Conservation (phyloP, 2,329 filamentous ascomycete species). For the Trichoderma brevicompactum region DNA sequence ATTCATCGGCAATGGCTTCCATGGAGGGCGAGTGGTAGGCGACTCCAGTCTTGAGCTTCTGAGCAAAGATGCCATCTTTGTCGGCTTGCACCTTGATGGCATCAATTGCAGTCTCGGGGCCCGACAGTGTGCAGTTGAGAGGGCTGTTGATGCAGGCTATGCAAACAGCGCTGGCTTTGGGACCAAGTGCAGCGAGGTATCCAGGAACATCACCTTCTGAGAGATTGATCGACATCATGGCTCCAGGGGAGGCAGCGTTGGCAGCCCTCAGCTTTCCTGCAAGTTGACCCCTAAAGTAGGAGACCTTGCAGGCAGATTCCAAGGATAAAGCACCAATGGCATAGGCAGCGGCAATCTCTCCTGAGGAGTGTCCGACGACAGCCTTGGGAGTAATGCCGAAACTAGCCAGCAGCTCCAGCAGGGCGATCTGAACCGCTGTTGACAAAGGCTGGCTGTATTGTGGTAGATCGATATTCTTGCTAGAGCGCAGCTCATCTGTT, state of each 20-base stretch:
- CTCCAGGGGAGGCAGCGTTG: neutral
- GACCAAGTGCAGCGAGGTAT: neutral
- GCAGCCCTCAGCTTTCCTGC: neutral
- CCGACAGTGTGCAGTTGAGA: conserved; percentile 38
- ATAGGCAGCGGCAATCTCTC: conserved; percentile 47
- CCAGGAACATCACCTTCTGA: neutral
- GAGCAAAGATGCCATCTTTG: conserved; percentile 35
- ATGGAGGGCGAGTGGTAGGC: conserved; percentile 36
- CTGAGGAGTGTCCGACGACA: conserved; percentile 47
- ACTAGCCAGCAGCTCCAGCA: conserved; percentile 44
- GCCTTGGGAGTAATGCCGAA: conserved; percentile 39
- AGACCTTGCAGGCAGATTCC: conserved; percentile 40
- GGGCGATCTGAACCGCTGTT: conserved; percentile 45
- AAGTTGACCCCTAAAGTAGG: conserved; percentile 44
- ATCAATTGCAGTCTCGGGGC: conserved; percentile 34
- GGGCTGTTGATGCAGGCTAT: conserved; percentile 42
- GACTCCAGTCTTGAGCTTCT: conserved; percentile 32
- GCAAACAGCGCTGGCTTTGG: conserved; percentile 24
- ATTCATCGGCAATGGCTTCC: conserved; percentile 44
- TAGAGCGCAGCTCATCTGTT: conserved; percentile 17
- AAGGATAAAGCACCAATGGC: conserved; percentile 16
- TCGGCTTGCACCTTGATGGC: conserved; percentile 32
- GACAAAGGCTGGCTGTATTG: conserved; percentile 42
- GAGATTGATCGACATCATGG: conserved; percentile 26
- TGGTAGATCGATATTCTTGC: conserved; percentile 17